These are phyloP conservation scores for Discostella pseudostelligera DNA, from an alignment of 108 stramenopile genomes.

Conservation along the genomic window DNA sequence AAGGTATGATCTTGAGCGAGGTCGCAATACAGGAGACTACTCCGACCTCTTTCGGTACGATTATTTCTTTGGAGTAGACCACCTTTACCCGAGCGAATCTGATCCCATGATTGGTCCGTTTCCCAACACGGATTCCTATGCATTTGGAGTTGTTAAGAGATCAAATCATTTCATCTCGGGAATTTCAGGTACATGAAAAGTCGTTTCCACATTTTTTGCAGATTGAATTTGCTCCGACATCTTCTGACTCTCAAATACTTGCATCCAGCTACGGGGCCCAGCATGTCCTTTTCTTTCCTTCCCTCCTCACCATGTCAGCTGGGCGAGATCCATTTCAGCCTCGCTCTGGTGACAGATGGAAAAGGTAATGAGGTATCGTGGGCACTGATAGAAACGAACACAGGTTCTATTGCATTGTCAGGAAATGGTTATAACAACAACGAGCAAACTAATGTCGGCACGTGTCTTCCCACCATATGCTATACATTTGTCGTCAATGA, in stretches of 20 bases:
- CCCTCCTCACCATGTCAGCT: constrained; percentile 33
- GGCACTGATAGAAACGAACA: constrained; percentile 13
- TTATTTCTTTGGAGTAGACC: constrained; percentile 34
- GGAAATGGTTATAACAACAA: constrained; percentile 22
- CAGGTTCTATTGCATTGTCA: constrained; percentile 12
- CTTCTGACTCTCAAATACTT: background rate
- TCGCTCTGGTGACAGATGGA: constrained; percentile 31
- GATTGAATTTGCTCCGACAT: background rate
- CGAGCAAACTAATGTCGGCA: constrained; percentile 5
- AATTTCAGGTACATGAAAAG: constrained; percentile 22
- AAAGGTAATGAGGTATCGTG: constrained; percentile 35
- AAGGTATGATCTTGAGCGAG: constrained; percentile 58
- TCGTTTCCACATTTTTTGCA: background rate
- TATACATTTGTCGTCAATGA: constrained; percentile 35
- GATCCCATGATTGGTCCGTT: constrained; percentile 42
- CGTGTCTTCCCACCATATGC: constrained; percentile 32
- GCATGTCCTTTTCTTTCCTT: constrained; percentile 37
- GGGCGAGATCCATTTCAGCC: constrained; percentile 31
- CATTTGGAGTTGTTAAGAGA: constrained; percentile 12
- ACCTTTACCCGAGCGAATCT: constrained; percentile 26
- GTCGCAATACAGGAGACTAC: constrained; percentile 46
- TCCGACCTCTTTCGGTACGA: constrained; percentile 45
- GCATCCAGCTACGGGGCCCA: constrained; percentile 13
- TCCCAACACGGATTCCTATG: constrained; percentile 48
- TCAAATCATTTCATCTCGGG: constrained; percentile 42